These are phyloP conservation scores for Ziziphus jujuba DNA, from an alignment of 306 rosid genomes.

Conservation along the genomic window DNA sequence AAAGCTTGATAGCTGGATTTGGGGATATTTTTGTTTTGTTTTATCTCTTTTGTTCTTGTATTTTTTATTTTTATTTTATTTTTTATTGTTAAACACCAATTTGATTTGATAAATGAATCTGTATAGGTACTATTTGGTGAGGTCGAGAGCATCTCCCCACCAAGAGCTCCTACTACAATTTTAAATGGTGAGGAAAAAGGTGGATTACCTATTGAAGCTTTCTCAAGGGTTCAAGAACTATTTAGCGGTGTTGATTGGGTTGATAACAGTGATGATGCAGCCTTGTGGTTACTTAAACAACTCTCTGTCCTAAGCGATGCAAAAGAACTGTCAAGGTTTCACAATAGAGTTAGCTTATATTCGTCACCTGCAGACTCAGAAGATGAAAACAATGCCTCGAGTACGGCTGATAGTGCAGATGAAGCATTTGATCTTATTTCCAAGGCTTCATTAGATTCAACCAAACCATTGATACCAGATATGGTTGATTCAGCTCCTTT, in stretches of 20 bases:
- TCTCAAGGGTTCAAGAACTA: constrained; percentile 96
- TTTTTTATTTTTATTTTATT: neutral
- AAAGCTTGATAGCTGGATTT: neutral
- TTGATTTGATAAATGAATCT: constrained; percentile 33
- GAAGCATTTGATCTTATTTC: constrained; percentile 74
- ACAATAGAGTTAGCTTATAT: constrained; percentile 67
- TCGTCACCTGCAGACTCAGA: constrained; percentile 92
- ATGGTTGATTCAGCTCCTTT: constrained; percentile 41
- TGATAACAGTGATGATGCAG: constrained; percentile 83
- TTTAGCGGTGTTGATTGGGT: constrained; percentile 90
- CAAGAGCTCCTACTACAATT: constrained; percentile 66
- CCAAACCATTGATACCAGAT: constrained; percentile 42
- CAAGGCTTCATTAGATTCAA: constrained; percentile 48
- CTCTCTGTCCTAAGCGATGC: constrained; percentile 72
- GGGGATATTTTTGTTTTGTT: neutral
- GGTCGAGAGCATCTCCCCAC: constrained; percentile 78
- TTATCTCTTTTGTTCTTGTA: neutral
- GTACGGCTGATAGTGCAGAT: constrained; percentile 94
- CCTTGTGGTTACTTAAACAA: constrained; percentile 91
- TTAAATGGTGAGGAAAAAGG: constrained; percentile 95
- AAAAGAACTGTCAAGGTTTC: constrained; percentile 79
- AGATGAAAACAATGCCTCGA: constrained; percentile 82
- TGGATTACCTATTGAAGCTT: constrained; percentile 95
- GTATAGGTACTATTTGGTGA: constrained; percentile 94
- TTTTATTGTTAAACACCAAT: neutral